phyloP scores from a whole-genome alignment of 495 filamentous ascomycete species.

The Penicillium diatomitis region DNA sequence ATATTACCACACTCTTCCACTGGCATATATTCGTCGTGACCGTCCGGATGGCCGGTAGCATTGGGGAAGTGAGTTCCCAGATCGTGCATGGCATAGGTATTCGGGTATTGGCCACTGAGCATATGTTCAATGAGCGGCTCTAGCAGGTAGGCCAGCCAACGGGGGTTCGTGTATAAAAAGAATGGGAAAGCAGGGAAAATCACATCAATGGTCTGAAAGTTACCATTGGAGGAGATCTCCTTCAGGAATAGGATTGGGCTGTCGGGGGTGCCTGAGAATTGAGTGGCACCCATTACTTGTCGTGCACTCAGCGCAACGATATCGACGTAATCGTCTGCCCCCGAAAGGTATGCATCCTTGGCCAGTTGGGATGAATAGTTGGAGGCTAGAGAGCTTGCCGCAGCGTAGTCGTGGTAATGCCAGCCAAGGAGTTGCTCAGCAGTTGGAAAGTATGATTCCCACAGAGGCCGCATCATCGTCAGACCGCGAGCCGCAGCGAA shows the following conservation, averaged over 20 bases:
- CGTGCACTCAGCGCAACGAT: conserved; percentile 85
- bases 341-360: conserved; percentile 57
- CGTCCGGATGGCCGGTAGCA: conserved; percentile 80
- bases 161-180: conserved; percentile 89
- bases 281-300: conserved; percentile 83
- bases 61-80: conserved; percentile 86
- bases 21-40: conserved; percentile 91
- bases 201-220: conserved; percentile 93
- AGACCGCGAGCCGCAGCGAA: conserved; percentile 76
- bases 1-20: conserved; percentile 97
- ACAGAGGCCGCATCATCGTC: conserved; percentile 77
- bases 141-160: conserved; percentile 82
- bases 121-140: conserved; percentile 89
- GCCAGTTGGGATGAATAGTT: conserved; percentile 74
- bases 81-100: conserved; percentile 89
- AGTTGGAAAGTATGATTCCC: conserved; percentile 64
- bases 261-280: conserved; percentile 79
- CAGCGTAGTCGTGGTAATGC: conserved; percentile 66
- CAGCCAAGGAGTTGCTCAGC: conserved; percentile 58
- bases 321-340: conserved; percentile 51
- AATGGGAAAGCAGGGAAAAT: conserved; percentile 95
- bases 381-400: conserved; percentile 50
- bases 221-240: conserved; percentile 91
- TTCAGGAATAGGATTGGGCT: conserved; percentile 83
- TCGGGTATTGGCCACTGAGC: conserved; percentile 84